These are phyloP conservation scores for Paspalum vaginatum DNA, from an alignment of 176 grass and related monocot genomes.

Conservation along the genomic window DNA sequence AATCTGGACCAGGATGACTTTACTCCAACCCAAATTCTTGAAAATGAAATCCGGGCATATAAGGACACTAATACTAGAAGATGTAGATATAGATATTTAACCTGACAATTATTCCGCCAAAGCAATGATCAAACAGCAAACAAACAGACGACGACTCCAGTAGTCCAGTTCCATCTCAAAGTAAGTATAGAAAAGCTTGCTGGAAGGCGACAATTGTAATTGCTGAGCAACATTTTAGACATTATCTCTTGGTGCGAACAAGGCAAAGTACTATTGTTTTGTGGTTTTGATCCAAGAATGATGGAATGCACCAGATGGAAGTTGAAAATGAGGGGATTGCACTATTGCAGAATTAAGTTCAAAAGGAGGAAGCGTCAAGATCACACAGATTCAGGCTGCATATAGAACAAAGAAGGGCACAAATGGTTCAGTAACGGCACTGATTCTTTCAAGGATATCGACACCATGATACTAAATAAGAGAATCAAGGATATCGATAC, in stretches of 20 bases:
- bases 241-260: background rate
- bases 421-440: background rate
- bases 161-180: background rate
- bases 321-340: background rate
- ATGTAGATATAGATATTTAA: background rate
- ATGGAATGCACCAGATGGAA: background rate
- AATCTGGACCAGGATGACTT: background rate
- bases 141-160: background rate
- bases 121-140: conserved; percentile 1
- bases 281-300: background rate
- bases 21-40: conserved; percentile 12
- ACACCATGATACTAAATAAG: background rate
- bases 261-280: background rate
- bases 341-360: background rate
- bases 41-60: background rate
- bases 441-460: background rate
- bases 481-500: background rate
- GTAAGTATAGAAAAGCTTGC: background rate
- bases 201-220: background rate
- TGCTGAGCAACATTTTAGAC: background rate
- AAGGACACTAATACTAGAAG: background rate
- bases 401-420: background rate
- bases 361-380: background rate
- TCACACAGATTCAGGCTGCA: background rate
- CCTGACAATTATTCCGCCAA: background rate